phyloP scores from a whole-genome alignment of 116 monocot genomes.

The Papilionanthe hybrid region DNA sequence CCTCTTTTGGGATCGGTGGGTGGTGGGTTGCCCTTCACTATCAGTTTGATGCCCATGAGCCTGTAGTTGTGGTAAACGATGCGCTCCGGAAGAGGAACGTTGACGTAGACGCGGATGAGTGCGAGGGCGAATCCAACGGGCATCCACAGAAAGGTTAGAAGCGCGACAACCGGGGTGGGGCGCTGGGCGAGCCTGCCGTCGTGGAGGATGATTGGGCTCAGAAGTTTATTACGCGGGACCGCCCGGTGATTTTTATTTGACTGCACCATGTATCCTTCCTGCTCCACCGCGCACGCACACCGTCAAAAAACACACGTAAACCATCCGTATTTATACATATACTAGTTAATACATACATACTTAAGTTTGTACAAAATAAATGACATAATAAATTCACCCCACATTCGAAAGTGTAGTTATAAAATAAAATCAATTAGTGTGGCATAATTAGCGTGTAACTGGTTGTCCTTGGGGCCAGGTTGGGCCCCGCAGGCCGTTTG shows the following conservation, averaged over 20 bases:
- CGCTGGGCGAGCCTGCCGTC: constrained; percentile 64
- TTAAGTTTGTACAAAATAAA: too few relatives aligned
- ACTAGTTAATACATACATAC: too few relatives aligned
- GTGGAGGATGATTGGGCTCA: constrained; percentile 65
- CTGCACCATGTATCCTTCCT: constrained; percentile 54
- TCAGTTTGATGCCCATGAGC: constrained; percentile 69
- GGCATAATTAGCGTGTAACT: too few relatives aligned
- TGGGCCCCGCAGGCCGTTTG: background rate
- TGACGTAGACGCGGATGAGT: constrained; percentile 56
- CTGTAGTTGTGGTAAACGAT: constrained; percentile 62
- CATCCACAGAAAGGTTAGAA: constrained; percentile 69
- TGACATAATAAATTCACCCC: too few relatives aligned
- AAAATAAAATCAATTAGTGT: too few relatives aligned
- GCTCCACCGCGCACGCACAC: background rate
- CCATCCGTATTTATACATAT: too few relatives aligned
- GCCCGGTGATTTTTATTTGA: constrained; percentile 20
- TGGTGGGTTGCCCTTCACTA: constrained; percentile 59
- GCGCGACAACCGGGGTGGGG: constrained; percentile 61
- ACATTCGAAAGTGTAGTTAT: too few relatives aligned
- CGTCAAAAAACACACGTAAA: too few relatives aligned
- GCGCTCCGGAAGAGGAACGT: constrained; percentile 63
- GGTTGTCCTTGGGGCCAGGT: too few relatives aligned
- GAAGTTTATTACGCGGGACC: constrained; percentile 39
- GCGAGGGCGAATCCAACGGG: constrained; percentile 57
- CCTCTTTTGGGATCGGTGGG: constrained; percentile 45